Conservation (phyloP, 768 basidiomycete species). For the Rhodosporidiobolus sp. region DNA sequence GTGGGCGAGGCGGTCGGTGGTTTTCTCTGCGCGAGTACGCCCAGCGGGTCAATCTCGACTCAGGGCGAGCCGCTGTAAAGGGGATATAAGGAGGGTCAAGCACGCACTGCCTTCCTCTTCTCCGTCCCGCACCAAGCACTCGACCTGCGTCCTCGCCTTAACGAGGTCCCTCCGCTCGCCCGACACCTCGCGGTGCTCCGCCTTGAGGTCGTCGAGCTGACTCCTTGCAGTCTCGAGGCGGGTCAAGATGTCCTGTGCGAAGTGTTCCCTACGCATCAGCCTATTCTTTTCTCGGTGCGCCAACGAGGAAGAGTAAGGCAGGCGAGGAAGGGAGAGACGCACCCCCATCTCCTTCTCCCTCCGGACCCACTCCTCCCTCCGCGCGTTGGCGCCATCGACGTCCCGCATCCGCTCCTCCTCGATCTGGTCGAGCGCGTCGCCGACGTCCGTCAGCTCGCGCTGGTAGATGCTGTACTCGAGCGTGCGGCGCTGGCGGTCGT, state of each 20-base stretch:
- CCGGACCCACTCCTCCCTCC: conserved; percentile 74
- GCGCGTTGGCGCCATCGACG: conserved; percentile 75
- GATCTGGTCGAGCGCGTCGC: conserved; percentile 64
- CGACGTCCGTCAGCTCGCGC: conserved; percentile 83
- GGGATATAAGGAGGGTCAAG: too few relatives aligned
- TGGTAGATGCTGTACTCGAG: conserved; percentile 93
- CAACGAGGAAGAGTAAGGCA: background rate
- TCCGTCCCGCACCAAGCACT: conserved; percentile 77
- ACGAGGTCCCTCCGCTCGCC: conserved; percentile 82
- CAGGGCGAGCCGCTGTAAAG: background rate
- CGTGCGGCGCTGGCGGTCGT: conserved; percentile 89
- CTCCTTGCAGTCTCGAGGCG: conserved; percentile 69
- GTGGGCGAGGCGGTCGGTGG: conserved; percentile 62
- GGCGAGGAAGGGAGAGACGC: conserved; percentile 39
- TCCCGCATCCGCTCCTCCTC: conserved; percentile 70
- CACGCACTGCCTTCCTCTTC: conserved; percentile 55
- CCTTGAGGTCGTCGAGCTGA: conserved; percentile 63
- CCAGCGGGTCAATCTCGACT: too few relatives aligned
- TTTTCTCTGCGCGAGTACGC: conserved; percentile 51
- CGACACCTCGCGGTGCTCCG: conserved; percentile 72
- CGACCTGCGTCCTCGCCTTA: conserved; percentile 76
- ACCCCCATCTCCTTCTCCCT: conserved; percentile 84
- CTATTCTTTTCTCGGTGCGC: background rate
- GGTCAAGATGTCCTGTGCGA: conserved; percentile 65
- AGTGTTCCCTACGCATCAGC: background rate